phyloP scores from a whole-genome alignment of 202 grass and related monocot species.

The Cymbopogon flexuosus region DNA sequence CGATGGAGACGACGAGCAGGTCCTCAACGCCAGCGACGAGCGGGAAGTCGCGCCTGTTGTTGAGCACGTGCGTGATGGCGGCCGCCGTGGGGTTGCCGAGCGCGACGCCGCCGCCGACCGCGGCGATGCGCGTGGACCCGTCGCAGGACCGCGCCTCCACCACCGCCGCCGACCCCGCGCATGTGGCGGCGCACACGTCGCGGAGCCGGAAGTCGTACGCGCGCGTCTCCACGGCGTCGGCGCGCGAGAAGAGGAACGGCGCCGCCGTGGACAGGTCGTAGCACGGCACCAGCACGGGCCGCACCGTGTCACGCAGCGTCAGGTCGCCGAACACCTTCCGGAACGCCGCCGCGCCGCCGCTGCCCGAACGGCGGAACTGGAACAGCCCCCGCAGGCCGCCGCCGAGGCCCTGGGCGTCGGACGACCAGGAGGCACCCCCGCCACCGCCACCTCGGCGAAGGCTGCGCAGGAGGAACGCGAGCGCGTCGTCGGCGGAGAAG shows the following conservation, averaged over 20 bases:
- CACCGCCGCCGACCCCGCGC: constrained; percentile 34
- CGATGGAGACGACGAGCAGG: constrained; percentile 82
- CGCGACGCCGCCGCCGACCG: constrained; percentile 67
- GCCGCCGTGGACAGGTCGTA: constrained; percentile 66
- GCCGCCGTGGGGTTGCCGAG: constrained; percentile 80
- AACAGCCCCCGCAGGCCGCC: constrained; percentile 35
- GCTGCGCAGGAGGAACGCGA: constrained; percentile 57
- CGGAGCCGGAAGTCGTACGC: constrained; percentile 78
- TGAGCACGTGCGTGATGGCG: constrained; percentile 90
- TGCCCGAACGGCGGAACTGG: constrained; percentile 39
- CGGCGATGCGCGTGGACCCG: constrained; percentile 54
- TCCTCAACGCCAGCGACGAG: constrained; percentile 54
- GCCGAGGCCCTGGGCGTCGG: neutral
- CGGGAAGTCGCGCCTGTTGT: constrained; percentile 92
- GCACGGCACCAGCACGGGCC: constrained; percentile 81
- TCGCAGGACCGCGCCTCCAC: constrained; percentile 63
- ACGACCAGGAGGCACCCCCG: constrained; percentile 11
- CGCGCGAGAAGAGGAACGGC: constrained; percentile 86
- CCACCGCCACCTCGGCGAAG: constrained; percentile 12
- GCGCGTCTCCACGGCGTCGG: constrained; percentile 68
- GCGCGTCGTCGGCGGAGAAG: constrained; percentile 77
- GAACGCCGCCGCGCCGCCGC: constrained; percentile 18
- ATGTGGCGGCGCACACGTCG: constrained; percentile 87
- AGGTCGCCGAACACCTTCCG: constrained; percentile 61
- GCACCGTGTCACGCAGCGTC: constrained; percentile 71